Evolutionary conservation across 176 grass and related monocot genomes (phyloP).

Genomic region (Tillandsia leiboldiana): DNA sequence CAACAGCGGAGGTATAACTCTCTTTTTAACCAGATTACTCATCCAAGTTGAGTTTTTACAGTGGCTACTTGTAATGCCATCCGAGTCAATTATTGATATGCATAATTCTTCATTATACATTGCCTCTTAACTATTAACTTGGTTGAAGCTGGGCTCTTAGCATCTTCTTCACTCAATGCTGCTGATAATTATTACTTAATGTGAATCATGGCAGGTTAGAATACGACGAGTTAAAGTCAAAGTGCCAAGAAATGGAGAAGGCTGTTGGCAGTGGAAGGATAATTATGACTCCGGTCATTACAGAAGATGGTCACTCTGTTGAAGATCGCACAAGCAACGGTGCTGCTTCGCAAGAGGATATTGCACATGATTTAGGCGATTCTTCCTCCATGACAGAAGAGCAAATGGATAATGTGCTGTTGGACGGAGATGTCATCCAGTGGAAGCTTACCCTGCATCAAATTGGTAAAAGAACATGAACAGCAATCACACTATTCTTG

Average conservation of each 20-base stretch:
- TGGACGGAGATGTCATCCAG: slow-evolving; percentile 33
- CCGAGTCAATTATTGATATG: neutral
- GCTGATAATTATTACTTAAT: slow-evolving; percentile 15
- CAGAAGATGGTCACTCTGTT: slow-evolving; percentile 74
- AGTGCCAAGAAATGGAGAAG: slow-evolving; percentile 88
- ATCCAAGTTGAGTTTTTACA: neutral
- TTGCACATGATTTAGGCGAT: slow-evolving; percentile 17
- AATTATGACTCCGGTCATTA: slow-evolving; percentile 64
- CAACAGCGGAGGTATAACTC: slow-evolving; percentile 54
- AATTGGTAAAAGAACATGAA: slow-evolving; percentile 49
- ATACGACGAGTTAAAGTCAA: slow-evolving; percentile 74
- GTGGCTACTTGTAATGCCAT: neutral
- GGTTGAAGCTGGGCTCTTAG: slow-evolving; percentile 7
- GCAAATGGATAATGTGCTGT: slow-evolving; percentile 23
- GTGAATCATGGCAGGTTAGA: slow-evolving; percentile 57
- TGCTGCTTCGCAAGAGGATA: slow-evolving; percentile 9
- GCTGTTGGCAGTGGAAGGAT: slow-evolving; percentile 72
- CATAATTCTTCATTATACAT: no score
- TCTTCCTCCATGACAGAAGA: slow-evolving; percentile 9
- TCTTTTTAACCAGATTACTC: neutral
- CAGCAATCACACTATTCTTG: slow-evolving; percentile 2
- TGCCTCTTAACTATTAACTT: neutral
- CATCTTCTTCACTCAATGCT: neutral
- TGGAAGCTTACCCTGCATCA: slow-evolving; percentile 96
- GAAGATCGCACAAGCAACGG: slow-evolving; percentile 24